Evolutionary conservation across 1,284 basidiomycete genomes (phyloP).

Genomic region (Cryptococcus depauperatus): DNA sequence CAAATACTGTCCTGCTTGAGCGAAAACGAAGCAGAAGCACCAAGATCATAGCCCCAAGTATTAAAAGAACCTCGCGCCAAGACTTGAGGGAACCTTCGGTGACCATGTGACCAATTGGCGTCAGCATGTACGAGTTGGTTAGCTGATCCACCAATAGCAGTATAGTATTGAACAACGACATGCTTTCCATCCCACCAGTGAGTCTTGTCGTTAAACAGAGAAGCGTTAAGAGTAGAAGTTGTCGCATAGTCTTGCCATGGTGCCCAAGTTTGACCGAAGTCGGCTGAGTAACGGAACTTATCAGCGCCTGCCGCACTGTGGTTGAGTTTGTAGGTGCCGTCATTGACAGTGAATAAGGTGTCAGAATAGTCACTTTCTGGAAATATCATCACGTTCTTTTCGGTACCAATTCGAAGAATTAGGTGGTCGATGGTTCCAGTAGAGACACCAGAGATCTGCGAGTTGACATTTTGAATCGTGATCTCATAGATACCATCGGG

Average conservation of each 20-base stretch:
- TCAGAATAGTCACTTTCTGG: constrained; percentile 60
- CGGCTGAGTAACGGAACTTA: constrained; percentile 70
- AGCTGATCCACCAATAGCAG: constrained; percentile 55
- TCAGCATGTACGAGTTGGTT: constrained; percentile 70
- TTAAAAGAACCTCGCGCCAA: constrained; percentile 81
- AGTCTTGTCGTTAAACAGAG: constrained; percentile 48
- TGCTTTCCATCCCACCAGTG: constrained; percentile 75
- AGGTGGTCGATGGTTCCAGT: constrained; percentile 57
- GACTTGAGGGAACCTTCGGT: constrained; percentile 74
- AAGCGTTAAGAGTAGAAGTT: constrained; percentile 56
- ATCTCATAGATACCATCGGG: constrained; percentile 73
- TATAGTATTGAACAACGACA: constrained; percentile 83
- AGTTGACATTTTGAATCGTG: constrained; percentile 50
- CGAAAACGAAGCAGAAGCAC: constrained; percentile 60
- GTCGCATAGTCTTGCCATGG: constrained; percentile 68
- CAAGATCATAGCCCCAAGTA: constrained; percentile 78
- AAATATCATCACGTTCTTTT: constrained; percentile 72
- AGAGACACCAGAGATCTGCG: constrained; percentile 21
- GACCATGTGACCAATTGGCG: constrained; percentile 51
- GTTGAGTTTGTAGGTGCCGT: constrained; percentile 62
- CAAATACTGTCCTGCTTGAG: constrained; percentile 53
- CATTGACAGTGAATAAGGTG: constrained; percentile 54
- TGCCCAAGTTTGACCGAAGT: constrained; percentile 79
- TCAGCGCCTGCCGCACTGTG: constrained; percentile 82
- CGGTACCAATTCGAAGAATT: constrained; percentile 64